Conservation (phyloP, 164 flowering plant genomes). For the Nymphaea thermarum region DNA sequence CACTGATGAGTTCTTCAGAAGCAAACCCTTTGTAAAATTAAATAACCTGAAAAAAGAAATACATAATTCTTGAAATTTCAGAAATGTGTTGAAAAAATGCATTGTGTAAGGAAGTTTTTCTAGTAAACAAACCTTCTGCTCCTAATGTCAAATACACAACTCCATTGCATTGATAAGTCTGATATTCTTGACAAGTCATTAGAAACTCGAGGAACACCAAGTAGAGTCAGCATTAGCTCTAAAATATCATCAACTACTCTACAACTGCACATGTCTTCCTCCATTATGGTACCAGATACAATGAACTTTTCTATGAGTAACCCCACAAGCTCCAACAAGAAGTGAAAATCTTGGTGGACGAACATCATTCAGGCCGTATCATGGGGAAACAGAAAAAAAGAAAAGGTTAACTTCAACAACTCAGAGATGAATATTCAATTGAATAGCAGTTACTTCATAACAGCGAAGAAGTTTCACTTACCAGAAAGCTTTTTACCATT, state of each 20-base stretch:
- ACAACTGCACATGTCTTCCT: slow-evolving; percentile 13
- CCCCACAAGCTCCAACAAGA: slow-evolving; percentile 26
- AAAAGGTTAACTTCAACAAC: background rate
- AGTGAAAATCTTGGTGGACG: slow-evolving; percentile 30
- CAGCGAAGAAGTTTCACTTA: slow-evolving; percentile 14
- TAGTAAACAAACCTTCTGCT: slow-evolving; percentile 30
- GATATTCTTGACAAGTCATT: slow-evolving; percentile 21
- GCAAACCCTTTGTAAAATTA: slow-evolving; percentile 39
- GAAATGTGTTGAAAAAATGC: background rate
- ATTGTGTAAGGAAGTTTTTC: background rate
- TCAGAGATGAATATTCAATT: background rate
- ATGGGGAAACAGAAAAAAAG: no score
- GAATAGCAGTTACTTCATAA: background rate
- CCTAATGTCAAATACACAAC: slow-evolving; percentile 45
- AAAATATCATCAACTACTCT: slow-evolving; percentile 37
- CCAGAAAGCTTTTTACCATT: slow-evolving; percentile 33
- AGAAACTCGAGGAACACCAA: slow-evolving; percentile 34
- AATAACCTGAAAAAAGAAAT: slow-evolving; percentile 45
- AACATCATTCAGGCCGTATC: background rate
- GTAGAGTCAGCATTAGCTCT: slow-evolving; percentile 47
- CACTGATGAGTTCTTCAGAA: slow-evolving; percentile 38
- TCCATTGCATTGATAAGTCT: slow-evolving; percentile 41
- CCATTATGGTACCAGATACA: slow-evolving; percentile 8
- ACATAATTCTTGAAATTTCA: background rate
- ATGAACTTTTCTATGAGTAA: slow-evolving; percentile 28